A percentile compares a stretch with the other conserved stretches of the same genome.
Conservation (phyloP, 306 rosid species). For the Acmispon strigosus region DNA sequence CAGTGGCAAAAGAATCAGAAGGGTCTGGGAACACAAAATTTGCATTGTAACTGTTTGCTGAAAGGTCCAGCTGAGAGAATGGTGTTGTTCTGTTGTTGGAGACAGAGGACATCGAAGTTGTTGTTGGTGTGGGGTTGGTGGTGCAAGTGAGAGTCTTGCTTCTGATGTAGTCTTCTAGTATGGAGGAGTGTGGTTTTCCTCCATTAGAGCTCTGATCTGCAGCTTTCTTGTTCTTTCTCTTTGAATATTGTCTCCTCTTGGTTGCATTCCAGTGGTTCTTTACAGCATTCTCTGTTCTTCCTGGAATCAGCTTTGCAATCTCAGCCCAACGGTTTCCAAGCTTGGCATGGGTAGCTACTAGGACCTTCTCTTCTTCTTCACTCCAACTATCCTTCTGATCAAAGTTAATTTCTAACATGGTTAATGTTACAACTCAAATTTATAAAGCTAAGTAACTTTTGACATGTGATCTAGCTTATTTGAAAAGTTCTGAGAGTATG, state of each 20-base stretch:
- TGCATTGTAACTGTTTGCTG: neutral
- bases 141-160: slow-evolving; percentile 2
- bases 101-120: neutral
- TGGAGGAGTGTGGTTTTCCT: slow-evolving; percentile 44
- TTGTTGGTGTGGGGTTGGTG: neutral
- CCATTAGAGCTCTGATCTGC: slow-evolving; percentile 14
- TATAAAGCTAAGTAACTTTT: no score
- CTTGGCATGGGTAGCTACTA: slow-evolving; percentile 55
- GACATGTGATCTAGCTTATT: no score
- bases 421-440: no score
- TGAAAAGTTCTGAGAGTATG: no score
- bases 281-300: slow-evolving; percentile 82
- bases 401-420: no score
- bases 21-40: no score
- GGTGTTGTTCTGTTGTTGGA: neutral
- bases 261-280: slow-evolving; percentile 99
- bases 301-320: slow-evolving; percentile 67
- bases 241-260: slow-evolving; percentile 72
- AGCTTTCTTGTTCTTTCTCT: slow-evolving; percentile 57
- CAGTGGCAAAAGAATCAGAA: slow-evolving; percentile 8
- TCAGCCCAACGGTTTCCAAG: slow-evolving; percentile 88
- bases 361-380: slow-evolving; percentile 64
- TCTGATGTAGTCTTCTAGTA: slow-evolving; percentile 73
- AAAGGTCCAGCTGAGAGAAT: neutral
- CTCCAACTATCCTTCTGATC: slow-evolving; percentile 45